These are phyloP conservation scores for Plectosphaerella plurivora DNA, from an alignment of 2,329 filamentous ascomycete species.

Conservation along the genomic window DNA sequence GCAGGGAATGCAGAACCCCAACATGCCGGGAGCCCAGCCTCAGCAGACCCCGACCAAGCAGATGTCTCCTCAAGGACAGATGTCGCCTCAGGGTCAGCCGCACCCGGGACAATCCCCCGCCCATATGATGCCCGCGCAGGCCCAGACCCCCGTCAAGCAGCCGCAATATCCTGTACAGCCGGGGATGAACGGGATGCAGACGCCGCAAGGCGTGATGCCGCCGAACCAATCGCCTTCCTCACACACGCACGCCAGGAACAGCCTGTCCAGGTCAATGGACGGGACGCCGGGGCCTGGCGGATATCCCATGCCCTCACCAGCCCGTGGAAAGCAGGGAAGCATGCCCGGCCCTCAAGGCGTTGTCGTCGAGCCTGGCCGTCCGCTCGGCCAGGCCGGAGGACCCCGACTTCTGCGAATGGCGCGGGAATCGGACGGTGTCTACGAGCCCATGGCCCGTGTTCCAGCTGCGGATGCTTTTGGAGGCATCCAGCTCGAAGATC, in stretches of 20 bases:
- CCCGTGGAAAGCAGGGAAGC: slow-evolving; percentile 33
- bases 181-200: slow-evolving; percentile 44
- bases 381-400: slow-evolving; percentile 7
- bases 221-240: slow-evolving; percentile 37
- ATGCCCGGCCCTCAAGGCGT: slow-evolving; percentile 33
- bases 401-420: slow-evolving; percentile 31
- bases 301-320: slow-evolving; percentile 43
- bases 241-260: slow-evolving; percentile 43
- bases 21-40: slow-evolving; percentile 25
- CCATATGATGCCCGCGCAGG: background rate
- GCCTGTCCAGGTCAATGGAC: slow-evolving; percentile 48
- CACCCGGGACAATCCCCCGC: slow-evolving; percentile 26
- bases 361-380: background rate
- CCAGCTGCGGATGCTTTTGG: slow-evolving; percentile 54
- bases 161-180: slow-evolving; percentile 42
- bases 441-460: slow-evolving; percentile 50
- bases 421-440: slow-evolving; percentile 43
- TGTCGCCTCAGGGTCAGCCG: slow-evolving; percentile 27
- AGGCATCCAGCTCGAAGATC: slow-evolving; percentile 64
- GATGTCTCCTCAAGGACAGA: slow-evolving; percentile 23
- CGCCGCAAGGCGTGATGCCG: slow-evolving; percentile 35
- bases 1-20: slow-evolving; percentile 18
- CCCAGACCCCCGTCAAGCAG: slow-evolving; percentile 31
- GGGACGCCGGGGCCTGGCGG: slow-evolving; percentile 32
- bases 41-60: slow-evolving; percentile 39